Base-by-base conservation (phyloP, 2,329 filamentous ascomycete species). In the Rugonectria rugulosa region DNA sequence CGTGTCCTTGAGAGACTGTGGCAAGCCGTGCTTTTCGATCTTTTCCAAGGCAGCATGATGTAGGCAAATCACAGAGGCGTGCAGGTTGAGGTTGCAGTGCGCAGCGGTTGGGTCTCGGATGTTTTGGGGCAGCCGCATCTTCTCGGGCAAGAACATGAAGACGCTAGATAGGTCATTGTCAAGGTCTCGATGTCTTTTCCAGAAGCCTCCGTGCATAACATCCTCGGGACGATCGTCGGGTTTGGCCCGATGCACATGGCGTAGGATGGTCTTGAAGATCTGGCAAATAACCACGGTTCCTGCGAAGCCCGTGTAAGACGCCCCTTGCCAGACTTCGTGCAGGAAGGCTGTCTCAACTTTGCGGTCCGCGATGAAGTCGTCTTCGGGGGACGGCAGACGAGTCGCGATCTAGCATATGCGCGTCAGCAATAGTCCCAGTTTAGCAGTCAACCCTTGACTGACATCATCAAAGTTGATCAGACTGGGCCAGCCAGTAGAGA, bases 401-500 rank as follows among this genome's bases (percentile, higher is more conserved):
- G 91, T 96, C 65, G 86, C 81, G 55, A 94, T 85, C 88, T 81
- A 20, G 6, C 5, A 20, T n/a, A 3, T 4, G 23, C 8, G n/a
- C n/a, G 15, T 56, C 8, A 56, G 46, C 11, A 34, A 19, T 19
- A 11, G 8, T 20, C 12, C 9, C 1, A 14, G 11, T n/a, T 24
- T 19, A 10, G 11, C 21, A 5, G 2, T 27, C n/a, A 6, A 31
- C 21, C n/a, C 21, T 15, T 4, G 34, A 64, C 73, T 65, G 64
- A 82, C 83, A 60, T 96, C 91, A 68, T 79, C 79, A 54, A 91
- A 83, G 60, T 96, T 88, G 36, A 97, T 87, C 21, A 87, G 77
- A 77, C 91, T 88, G 0, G 93, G 91, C 93, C 93, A 97, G 3
- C 93, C 93, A 4, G 92, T 96, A 11, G 91, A 92, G 46, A 96